These are phyloP conservation scores for Eimeria praecox DNA, from an alignment of 169 alveolate genomes.

Conservation along the genomic window DNA sequence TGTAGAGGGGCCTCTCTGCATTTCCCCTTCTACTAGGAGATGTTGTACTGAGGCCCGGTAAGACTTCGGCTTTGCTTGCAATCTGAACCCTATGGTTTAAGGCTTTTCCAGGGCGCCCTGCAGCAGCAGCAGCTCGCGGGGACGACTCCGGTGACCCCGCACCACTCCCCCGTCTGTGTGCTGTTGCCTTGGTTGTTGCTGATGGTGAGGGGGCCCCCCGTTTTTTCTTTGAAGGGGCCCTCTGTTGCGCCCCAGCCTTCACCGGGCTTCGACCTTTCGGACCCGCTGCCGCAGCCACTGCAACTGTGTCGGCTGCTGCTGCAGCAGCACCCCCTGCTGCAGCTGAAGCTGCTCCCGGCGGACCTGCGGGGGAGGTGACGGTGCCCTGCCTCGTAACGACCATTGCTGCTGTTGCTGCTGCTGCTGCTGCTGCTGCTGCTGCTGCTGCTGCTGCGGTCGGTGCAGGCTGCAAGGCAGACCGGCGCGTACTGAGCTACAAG, in stretches of 20 bases:
- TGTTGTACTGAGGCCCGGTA: not conserved
- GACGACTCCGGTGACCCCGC: not conserved
- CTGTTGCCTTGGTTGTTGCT: not conserved
- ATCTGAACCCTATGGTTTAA: conserved; percentile 29
- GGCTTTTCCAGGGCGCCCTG: not conserved
- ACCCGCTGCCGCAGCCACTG: conserved; percentile 4
- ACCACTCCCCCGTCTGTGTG: not conserved
- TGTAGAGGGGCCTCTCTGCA: not conserved
- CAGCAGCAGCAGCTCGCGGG: conserved; percentile 22
- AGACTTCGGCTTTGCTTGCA: conserved; percentile 18
- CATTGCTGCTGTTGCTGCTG: conserved; percentile 26
- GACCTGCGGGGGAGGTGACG: conserved; percentile 45
- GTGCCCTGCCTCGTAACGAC: conserved; percentile 75
- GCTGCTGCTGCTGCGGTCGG: not conserved
- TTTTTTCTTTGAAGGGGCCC: conserved; percentile 33
- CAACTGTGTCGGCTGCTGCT: not conserved
- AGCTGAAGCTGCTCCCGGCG: not conserved
- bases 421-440: not conserved
- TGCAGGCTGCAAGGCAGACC: not conserved
- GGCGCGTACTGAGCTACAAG: not conserved
- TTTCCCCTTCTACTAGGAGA: not conserved
- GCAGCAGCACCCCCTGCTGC: conserved; percentile 34
- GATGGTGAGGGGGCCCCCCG: conserved; percentile 25
- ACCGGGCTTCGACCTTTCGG: conserved; percentile 40
- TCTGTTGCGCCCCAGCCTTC: conserved; percentile 10